Evolutionary conservation across 768 basidiomycete species (phyloP), one percentile per base, ranked within the genome.

Genomic region (Leucogyrophana mollusca): DNA sequence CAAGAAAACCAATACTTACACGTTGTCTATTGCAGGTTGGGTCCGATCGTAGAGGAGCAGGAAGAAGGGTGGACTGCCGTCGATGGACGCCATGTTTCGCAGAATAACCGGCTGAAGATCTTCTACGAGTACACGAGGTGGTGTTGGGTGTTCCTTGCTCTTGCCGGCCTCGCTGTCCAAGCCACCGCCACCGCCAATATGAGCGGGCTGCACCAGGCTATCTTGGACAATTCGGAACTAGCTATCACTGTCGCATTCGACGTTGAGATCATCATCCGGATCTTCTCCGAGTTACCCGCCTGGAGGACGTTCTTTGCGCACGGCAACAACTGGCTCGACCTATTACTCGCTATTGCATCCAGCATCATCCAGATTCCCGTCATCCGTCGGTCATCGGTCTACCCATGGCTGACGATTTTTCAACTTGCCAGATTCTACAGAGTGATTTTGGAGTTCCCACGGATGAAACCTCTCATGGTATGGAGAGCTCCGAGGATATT

Each of bases 361-460:
- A 85, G 75, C 37, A 68, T 94, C 56, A 90, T 96, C 11, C 91
- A 94, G 61, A 85, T 96, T 23, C 94, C 95, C 0, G 74, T 58
- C 13, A 84, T 98, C 18, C 76, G 78, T 43, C 50, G 73, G 8
- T 84, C 85, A 4, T 48, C 55, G 6, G 71, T 83, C 3, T 95
- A 94, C 58, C 79, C 85, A 0, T 98, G 95, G 95, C 76, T 96
- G 53, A 95, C 90, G 3, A 76, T 88, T 23, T 89, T 97, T 56
- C 90, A 92, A 61, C 71, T 96, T 11, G 73, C 74, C 55, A 74
- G 94, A 56, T 97, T 95, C 69, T 96, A 98, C 63, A 75, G 94
- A 2, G 90, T 96, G 36, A 91, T 98, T 56, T 62, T 97, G 41
- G 87, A 85, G 39, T 80, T 96, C 16, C 95, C 94, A 0, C 73